Conservation (phyloP, 2,329 filamentous ascomycete species). For the Trichoderma atroviride region DNA sequence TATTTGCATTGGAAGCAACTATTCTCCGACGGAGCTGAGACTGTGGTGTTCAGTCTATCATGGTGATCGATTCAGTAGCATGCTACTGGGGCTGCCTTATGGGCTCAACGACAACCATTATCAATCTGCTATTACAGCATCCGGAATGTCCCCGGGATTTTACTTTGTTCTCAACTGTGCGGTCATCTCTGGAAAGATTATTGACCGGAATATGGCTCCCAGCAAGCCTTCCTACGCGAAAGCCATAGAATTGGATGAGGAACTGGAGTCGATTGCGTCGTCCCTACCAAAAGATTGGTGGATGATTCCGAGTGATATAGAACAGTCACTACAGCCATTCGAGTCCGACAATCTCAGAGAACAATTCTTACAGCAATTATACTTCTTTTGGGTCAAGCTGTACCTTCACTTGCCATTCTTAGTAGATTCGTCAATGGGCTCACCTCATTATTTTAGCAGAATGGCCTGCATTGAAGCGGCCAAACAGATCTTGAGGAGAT, state of each 20-base stretch:
- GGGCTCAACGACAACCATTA: slow-evolving; percentile 29
- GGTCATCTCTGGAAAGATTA: slow-evolving; percentile 45
- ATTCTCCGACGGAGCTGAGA: slow-evolving; percentile 32
- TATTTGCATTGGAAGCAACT: slow-evolving; percentile 8
- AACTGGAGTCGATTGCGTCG: slow-evolving; percentile 44
- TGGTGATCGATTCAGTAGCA: slow-evolving; percentile 47
- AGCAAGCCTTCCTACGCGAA: slow-evolving; percentile 41
- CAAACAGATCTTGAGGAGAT: slow-evolving; percentile 26
- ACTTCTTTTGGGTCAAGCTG: slow-evolving; percentile 48
- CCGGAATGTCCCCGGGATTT: slow-evolving; percentile 19
- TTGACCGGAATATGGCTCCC: slow-evolving; percentile 44
- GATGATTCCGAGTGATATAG: slow-evolving; percentile 35
- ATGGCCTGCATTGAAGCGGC: slow-evolving; percentile 24
- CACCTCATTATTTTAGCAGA: slow-evolving; percentile 42
- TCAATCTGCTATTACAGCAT: slow-evolving; percentile 5
- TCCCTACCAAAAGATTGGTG: slow-evolving; percentile 44
- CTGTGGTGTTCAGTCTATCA: slow-evolving; percentile 33
- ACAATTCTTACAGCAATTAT: slow-evolving; percentile 45
- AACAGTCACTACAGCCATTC: slow-evolving; percentile 6
- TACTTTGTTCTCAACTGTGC: slow-evolving; percentile 34
- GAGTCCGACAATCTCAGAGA: slow-evolving; percentile 39
- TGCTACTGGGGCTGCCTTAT: slow-evolving; percentile 46
- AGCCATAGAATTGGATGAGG: slow-evolving; percentile 46
- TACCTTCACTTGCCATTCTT: slow-evolving; percentile 51
- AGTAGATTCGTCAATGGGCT: slow-evolving; percentile 35